Conservation (phyloP, 345 rosid genomes). For the Eucalyptus curtisii region DNA sequence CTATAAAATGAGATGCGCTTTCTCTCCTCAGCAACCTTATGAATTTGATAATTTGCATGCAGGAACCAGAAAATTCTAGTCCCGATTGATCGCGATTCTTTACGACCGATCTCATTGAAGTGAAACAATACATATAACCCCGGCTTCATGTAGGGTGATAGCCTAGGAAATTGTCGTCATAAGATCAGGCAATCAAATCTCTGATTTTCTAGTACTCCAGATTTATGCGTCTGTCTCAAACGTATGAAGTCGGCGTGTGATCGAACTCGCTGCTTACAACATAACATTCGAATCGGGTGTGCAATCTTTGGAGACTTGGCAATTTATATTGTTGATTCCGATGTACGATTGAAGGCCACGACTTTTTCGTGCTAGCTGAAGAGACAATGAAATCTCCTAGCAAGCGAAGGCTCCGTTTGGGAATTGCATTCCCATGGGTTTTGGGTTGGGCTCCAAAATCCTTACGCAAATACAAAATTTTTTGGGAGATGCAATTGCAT, state of each 20-base stretch:
- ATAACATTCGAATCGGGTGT: too few species aligned
- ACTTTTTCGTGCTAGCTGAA: not conserved
- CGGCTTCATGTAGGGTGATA: not conserved
- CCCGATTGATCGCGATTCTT: not conserved
- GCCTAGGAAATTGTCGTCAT: not conserved
- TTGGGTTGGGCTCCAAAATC: too few species aligned
- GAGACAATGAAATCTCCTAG: not conserved
- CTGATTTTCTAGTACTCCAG: not conserved
- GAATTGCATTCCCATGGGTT: too few species aligned
- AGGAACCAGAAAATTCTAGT: not conserved
- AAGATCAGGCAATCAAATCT: not conserved
- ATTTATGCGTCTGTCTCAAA: not conserved
- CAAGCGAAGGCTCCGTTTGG: not conserved
- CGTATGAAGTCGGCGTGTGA: not conserved
- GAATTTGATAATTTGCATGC: not conserved
- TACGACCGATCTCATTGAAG: not conserved
- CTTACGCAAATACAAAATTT: too few species aligned
- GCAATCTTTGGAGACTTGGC: not conserved
- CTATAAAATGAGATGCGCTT: not conserved
- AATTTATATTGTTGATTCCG: not conserved
- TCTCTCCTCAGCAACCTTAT: not conserved
- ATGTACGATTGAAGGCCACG: not conserved
- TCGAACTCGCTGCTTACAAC: not conserved
- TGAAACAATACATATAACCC: not conserved
- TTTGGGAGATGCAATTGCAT: too few species aligned